Base-by-base conservation (phyloP, 176 grass and related monocot species). In the Microstegium vimineum region DNA sequence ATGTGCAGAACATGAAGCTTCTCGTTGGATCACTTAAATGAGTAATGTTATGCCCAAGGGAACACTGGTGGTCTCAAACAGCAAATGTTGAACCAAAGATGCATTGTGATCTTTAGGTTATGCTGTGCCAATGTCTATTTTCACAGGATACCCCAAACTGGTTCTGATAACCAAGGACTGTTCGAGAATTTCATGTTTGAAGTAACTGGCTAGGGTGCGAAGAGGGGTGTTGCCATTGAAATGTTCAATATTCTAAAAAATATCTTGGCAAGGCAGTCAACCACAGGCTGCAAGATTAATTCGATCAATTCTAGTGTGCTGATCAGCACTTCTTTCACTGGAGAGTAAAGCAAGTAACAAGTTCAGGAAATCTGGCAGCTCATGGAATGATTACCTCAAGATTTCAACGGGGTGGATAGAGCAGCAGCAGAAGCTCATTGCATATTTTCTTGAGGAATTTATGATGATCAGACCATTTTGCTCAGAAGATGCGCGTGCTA, bases 1-100 rank as follows among this genome's bases (percentile, higher is more conserved):
- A 98, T 32, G 84, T 91, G 80, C 69, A 66, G 49, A 86, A 93
- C 73, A 98, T 98, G 88, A 93, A 85, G 18, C 38, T 82, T 36
- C 52, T 94, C 4, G 77, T 94, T 28, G 75, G 87, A 73, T 84
- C 92, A 42, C 81, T 94, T 79, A 20, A 8, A 66, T 97, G 56
- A 84, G 64, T 11, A 49, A 31, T 84, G 47, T 40, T 71, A 18
- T 23, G 56, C 8, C 30, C 42, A 18, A 13, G 2, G 33, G 22
- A 22, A 26, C 37, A 52, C 12, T 14, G 31, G 10, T 32, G 10
- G 1, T 8, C n/a, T 43, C 11, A 0, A 32, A 31, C 27, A 60
- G 10, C 11, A 0, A 51, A 20, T 27, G 59, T 7, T 20, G 14
- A 69, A 67, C 33, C 60, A 30, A 30, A 30, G 52, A 60, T 60